Percentiles rank a stretch among this genome's conserved stretches.
phyloP scores from a whole-genome alignment of 78 protist species.

The Dictyostelium intermedium region DNA sequence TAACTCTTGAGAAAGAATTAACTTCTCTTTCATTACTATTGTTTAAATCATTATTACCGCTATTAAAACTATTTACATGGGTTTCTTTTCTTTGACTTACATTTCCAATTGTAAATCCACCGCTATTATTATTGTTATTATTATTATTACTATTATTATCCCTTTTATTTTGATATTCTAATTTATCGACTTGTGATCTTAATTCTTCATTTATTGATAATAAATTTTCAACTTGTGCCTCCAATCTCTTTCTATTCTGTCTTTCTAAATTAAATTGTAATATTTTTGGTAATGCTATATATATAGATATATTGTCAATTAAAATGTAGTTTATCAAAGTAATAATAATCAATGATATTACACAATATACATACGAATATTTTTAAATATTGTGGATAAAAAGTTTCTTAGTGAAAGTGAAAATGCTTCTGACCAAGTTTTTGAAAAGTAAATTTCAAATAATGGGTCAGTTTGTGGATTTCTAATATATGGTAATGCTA shows the following conservation, averaged over 20 bases:
- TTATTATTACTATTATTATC: not conserved
- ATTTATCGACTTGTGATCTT: slow-evolving; percentile 57
- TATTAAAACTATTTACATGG: not conserved
- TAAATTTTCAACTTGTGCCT: slow-evolving; percentile 47
- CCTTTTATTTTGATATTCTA: slow-evolving; percentile 55
- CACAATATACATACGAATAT: slow-evolving; percentile 45
- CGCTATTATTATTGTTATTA: not conserved
- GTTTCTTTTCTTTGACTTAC: not conserved
- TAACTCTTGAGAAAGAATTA: slow-evolving; percentile 20
- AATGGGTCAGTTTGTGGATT: slow-evolving; percentile 65
- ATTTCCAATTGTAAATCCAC: not conserved
- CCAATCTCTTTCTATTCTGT: slow-evolving; percentile 75
- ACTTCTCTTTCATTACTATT: slow-evolving; percentile 1
- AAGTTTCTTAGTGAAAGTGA: slow-evolving; percentile 76
- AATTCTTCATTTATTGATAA: slow-evolving; percentile 58
- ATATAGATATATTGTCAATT: no score
- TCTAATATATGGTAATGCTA: slow-evolving; percentile 80
- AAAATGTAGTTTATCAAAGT: not conserved
- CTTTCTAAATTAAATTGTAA: slow-evolving; percentile 74
- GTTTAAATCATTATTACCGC: not conserved
- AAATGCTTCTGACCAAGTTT: slow-evolving; percentile 82
- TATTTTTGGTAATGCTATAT: slow-evolving; percentile 67
- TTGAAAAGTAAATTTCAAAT: slow-evolving; percentile 76
- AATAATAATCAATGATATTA: not conserved
- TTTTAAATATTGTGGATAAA: slow-evolving; percentile 76